Evolutionary conservation across 441 rosid genomes (phyloP).

Genomic region (Melastoma candidum): DNA sequence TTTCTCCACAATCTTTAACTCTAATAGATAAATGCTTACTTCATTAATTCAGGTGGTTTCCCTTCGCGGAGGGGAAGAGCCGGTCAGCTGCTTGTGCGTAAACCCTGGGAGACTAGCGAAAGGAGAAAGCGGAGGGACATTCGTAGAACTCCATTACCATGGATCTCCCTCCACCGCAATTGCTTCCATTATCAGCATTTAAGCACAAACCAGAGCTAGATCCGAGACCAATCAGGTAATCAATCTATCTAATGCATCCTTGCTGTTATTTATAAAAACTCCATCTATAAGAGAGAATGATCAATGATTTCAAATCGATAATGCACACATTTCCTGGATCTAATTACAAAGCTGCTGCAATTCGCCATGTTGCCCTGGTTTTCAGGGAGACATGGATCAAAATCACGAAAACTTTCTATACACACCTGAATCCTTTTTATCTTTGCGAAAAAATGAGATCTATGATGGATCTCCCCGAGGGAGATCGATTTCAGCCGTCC

Average conservation of each 20-base stretch:
- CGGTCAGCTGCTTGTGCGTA: slow-evolving; percentile 58
- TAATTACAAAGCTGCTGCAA: too few species aligned
- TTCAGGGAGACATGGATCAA: too few species aligned
- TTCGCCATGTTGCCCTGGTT: too few species aligned
- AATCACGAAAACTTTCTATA: too few species aligned
- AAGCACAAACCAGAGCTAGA: slow-evolving; percentile 7
- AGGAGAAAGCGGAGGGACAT: slow-evolving; percentile 94
- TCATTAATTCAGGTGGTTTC: slow-evolving; percentile 42
- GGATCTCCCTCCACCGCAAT: slow-evolving; percentile 54
- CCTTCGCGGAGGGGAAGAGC: slow-evolving; percentile 47
- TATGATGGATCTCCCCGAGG: too few species aligned
- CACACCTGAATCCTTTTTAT: too few species aligned
- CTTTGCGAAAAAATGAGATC: too few species aligned
- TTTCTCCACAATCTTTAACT: neutral
- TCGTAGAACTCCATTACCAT: slow-evolving; percentile 57
- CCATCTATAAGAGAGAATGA: too few species aligned
- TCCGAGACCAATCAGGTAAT: neutral
- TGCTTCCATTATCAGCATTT: slow-evolving; percentile 64
- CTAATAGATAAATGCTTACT: neutral
- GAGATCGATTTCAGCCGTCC: slow-evolving; percentile 3
- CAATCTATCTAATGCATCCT: neutral
- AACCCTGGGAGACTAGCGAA: slow-evolving; percentile 92
- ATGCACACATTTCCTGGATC: too few species aligned
- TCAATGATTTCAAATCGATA: too few species aligned
- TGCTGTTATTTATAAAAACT: too few species aligned